Evolutionary conservation across 352 stramenopile species (phyloP), one percentile per base, ranked within the genome.

Genomic region (Globisporangium solare): DNA sequence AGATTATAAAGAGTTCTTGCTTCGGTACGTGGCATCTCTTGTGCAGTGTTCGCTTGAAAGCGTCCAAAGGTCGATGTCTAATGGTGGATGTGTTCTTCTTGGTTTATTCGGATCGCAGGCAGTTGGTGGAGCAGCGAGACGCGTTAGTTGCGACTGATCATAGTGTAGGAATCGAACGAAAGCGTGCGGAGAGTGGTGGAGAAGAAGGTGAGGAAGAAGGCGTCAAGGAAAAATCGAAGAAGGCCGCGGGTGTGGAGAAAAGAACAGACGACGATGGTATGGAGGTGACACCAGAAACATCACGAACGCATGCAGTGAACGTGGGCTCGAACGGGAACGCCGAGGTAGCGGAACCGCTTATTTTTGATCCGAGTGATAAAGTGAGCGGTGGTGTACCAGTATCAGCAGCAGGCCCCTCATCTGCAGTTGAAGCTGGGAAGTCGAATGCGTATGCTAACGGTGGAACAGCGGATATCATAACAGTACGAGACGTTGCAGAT

Each of bases 1-100:
- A 48, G 76, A 80, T 71, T 88, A 91, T 74, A 87, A 88, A 62
- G 66, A 77, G 62, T 58, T 74, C 53, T 63, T 89, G 46, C 72
- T 89, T 56, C 71, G 75, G 81, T 91, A 65, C 59, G 77, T 76
- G 22, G 12, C 18, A 11, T 27, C 24, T 27, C 24, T 27, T 5
- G 24, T 27, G 24, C 8, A 8, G n/a, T 3, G 22, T 14, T 55
- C 45, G 22, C 51, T 31, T 58, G 17, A 18, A 7, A 47, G 12
- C 27, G 0, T 10, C 27, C 27, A 35, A 35, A 35, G n/a, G n/a
- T n/a, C n/a, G n/a, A 35, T 35, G 27, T 35, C 27, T 3, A 35
- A 35, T 10, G 10, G n/a, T 42, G 3, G 21, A 15, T 5, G 13
- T 51, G 18, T 17, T 48, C 10, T 27, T 15, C 5, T 6, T 46